These are phyloP conservation scores for Aspergillus incahuasiensis DNA, from an alignment of 495 filamentous ascomycete species.

Conservation along the genomic window DNA sequence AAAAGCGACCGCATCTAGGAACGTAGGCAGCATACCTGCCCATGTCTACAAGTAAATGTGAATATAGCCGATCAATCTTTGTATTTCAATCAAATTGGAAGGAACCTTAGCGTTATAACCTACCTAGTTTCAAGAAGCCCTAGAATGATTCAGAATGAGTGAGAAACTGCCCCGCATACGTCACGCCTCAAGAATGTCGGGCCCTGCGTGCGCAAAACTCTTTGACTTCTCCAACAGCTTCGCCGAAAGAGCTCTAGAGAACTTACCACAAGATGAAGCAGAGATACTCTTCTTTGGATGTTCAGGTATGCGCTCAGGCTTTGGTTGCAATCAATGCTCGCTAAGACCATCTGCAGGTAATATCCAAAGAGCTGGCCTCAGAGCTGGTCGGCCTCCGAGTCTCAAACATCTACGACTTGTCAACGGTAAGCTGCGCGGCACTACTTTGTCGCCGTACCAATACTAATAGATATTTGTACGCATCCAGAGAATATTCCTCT, in stretches of 20 bases:
- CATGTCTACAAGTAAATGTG: not conserved
- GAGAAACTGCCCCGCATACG: conserved; percentile 45
- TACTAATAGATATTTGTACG: not conserved
- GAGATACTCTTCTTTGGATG: conserved; percentile 89
- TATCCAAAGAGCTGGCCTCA: conserved; percentile 82
- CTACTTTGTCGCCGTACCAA: not conserved
- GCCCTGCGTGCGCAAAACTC: conserved; percentile 27
- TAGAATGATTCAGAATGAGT: conserved; percentile 1
- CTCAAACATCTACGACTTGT: conserved; percentile 92
- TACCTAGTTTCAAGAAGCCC: not conserved
- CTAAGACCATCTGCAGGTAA: conserved; percentile 55
- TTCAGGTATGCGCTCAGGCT: conserved; percentile 53
- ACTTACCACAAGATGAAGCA: conserved; percentile 76
- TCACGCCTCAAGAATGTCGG: conserved; percentile 29
- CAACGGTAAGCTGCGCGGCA: conserved; percentile 49
- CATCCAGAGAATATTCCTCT: conserved; percentile 81
- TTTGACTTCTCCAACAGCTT: conserved; percentile 18
- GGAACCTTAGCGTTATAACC: not conserved
- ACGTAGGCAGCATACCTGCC: not conserved
- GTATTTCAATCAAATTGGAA: not conserved
- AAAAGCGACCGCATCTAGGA: not conserved
- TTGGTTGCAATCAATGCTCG: conserved; percentile 7
- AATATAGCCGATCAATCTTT: not conserved
- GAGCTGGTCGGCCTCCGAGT: conserved; percentile 73
- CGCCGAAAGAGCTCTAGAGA: not conserved